These are phyloP conservation scores for Candida taoyuanica DNA, from an alignment of 805 yeast species.

Conservation along the genomic window DNA sequence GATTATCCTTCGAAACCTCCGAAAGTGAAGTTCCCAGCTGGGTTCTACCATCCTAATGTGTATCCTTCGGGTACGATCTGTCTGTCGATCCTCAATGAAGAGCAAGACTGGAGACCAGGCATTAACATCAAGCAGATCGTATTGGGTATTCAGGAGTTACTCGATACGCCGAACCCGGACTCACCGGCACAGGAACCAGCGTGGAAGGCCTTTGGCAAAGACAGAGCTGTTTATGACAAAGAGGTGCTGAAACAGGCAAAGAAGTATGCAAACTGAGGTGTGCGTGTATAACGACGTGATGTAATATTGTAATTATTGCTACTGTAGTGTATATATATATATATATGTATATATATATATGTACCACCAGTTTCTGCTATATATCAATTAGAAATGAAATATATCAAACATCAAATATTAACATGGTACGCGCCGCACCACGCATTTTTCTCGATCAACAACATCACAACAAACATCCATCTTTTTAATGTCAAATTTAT, in stretches of 20 bases:
- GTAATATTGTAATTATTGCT: neutral
- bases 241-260: constrained; percentile 79
- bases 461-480: neutral
- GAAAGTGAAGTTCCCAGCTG: constrained; percentile 81
- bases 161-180: constrained; percentile 86
- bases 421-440: neutral
- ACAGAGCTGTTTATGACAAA: constrained; percentile 63
- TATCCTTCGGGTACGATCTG: constrained; percentile 98
- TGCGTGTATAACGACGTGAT: neutral
- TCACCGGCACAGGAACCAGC: constrained; percentile 99
- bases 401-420: too few species aligned
- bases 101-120: constrained; percentile 98
- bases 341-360: too few species aligned
- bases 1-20: constrained; percentile 98
- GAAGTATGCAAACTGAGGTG: constrained; percentile 44
- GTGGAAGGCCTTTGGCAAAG: constrained; percentile 77
- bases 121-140: constrained; percentile 85
- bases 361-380: too few species aligned
- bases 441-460: neutral
- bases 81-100: constrained; percentile 86
- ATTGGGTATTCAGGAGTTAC: constrained; percentile 86
- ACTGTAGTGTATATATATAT: neutral
- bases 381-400: too few species aligned
- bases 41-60: constrained; percentile 94
- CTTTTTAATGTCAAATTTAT: too few species aligned